Conservation (phyloP, 78 protist species). For the Protostelium mycophagum region DNA sequence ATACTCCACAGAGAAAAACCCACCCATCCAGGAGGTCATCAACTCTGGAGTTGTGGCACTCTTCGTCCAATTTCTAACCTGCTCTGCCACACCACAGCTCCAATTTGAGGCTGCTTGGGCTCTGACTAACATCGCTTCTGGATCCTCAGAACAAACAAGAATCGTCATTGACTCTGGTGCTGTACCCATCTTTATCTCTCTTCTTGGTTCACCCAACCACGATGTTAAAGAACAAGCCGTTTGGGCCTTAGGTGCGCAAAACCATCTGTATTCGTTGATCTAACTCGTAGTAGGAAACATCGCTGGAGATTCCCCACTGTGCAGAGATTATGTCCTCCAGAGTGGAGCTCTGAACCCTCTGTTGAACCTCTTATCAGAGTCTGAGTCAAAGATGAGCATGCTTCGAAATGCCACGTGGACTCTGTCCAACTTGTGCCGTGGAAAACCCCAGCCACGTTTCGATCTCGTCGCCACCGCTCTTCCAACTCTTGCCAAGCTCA, state of each 20-base stretch:
- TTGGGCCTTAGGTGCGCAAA: constrained; percentile 92
- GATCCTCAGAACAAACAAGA: constrained; percentile 84
- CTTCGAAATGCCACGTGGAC: constrained; percentile 97
- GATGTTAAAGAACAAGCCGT: constrained; percentile 95
- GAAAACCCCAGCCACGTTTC: constrained; percentile 90
- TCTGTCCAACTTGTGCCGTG: constrained; percentile 94
- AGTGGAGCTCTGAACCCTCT: constrained; percentile 65
- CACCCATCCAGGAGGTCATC: constrained; percentile 94
- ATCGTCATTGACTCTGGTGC: constrained; percentile 82
- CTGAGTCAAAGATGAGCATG: constrained; percentile 52
- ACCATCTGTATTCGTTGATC: neutral
- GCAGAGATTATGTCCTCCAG: constrained; percentile 84
- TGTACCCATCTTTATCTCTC: constrained; percentile 84
- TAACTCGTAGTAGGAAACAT: constrained; percentile 69
- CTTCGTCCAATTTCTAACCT: constrained; percentile 79
- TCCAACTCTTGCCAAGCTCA: constrained; percentile 52
- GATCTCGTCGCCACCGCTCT: constrained; percentile 8
- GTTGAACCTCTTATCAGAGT: constrained; percentile 16
- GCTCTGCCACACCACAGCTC: constrained; percentile 39
- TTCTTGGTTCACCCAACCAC: constrained; percentile 69
- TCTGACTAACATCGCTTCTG: constrained; percentile 92
- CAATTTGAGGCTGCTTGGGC: constrained; percentile 98
- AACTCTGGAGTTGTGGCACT: constrained; percentile 83
- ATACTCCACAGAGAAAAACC: constrained; percentile 63
- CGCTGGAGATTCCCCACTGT: constrained; percentile 91